phyloP scores from a whole-genome alignment of 1,284 basidiomycete species.

The Boletus sp. region DNA sequence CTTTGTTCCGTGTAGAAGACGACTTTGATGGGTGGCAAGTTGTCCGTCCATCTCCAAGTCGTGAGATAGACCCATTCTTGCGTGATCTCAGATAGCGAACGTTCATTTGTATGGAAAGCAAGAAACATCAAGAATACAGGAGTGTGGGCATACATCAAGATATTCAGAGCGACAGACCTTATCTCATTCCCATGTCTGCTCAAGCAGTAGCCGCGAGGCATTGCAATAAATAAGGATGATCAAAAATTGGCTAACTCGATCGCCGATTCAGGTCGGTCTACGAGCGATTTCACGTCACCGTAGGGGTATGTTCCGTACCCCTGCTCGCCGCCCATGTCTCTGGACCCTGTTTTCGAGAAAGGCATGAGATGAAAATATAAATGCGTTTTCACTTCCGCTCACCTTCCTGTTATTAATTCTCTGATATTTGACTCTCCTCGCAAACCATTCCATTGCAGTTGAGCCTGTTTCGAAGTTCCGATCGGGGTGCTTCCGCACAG shows the following conservation, averaged over 20 bases:
- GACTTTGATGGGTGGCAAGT: no score
- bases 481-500: conserved; percentile 33
- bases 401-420: conserved; percentile 45
- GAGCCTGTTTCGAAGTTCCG: conserved; percentile 37
- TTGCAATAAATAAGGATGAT: no score
- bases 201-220: no score
- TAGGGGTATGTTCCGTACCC: conserved; percentile 34
- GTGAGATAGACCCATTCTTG: no score
- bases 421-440: conserved; percentile 43
- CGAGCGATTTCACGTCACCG: conserved; percentile 12
- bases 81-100: no score
- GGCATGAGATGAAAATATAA: neutral
- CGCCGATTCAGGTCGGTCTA: neutral
- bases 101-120: neutral
- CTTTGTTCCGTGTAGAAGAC: no score
- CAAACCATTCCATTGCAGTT: conserved; percentile 48
- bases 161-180: no score
- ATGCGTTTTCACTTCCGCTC: conserved; percentile 1
- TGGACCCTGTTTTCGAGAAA: conserved; percentile 27
- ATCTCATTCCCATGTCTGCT: no score
- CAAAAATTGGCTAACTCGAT: no score
- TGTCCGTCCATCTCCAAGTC: no score
- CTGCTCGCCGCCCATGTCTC: conserved; percentile 35
- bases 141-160: no score
- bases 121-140: neutral